Percentiles rank a stretch among this genome's conserved stretches.
Conservation (phyloP, 352 stramenopile genomes). For the Pilasporangium apinafurcum region DNA sequence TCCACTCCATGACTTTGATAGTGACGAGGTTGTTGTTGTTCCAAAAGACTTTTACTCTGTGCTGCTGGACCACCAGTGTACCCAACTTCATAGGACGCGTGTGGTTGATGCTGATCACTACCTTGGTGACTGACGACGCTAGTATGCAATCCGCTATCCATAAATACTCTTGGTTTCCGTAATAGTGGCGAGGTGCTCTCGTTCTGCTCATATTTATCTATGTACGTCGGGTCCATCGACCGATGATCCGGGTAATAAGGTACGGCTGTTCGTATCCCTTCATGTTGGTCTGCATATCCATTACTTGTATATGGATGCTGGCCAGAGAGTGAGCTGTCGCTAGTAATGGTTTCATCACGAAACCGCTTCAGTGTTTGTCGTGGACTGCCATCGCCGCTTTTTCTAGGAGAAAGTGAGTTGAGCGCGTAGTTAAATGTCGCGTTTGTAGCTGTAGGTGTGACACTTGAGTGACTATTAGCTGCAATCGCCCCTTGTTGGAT, state of each 20-base stretch:
- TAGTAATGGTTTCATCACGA: background rate
- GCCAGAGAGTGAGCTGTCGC: background rate
- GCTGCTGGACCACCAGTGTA: too few species aligned
- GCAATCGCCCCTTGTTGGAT: constrained; percentile 31
- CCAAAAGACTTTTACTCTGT: too few species aligned
- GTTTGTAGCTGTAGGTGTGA: constrained; percentile 37
- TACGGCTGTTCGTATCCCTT: background rate
- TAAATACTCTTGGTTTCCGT: constrained; percentile 6
- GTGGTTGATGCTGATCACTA: background rate
- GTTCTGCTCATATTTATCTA: constrained; percentile 6
- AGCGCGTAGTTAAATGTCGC: constrained; percentile 21
- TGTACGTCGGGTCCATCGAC: background rate
- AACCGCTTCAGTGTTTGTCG: background rate
- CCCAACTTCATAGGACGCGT: too few species aligned
- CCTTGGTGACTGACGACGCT: too few species aligned
- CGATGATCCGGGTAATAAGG: constrained; percentile 3
- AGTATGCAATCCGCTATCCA: background rate
- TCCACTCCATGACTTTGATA: too few species aligned
- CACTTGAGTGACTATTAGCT: constrained; percentile 8
- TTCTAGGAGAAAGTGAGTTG: constrained; percentile 38
- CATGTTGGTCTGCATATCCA: constrained; percentile 3
- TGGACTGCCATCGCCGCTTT: constrained; percentile 11
- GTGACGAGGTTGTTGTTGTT: too few species aligned
- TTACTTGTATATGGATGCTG: background rate
- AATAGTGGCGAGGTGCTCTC: constrained; percentile 5